phyloP scores from a whole-genome alignment of 345 rosid species.

The Hirschfeldia incana region DNA sequence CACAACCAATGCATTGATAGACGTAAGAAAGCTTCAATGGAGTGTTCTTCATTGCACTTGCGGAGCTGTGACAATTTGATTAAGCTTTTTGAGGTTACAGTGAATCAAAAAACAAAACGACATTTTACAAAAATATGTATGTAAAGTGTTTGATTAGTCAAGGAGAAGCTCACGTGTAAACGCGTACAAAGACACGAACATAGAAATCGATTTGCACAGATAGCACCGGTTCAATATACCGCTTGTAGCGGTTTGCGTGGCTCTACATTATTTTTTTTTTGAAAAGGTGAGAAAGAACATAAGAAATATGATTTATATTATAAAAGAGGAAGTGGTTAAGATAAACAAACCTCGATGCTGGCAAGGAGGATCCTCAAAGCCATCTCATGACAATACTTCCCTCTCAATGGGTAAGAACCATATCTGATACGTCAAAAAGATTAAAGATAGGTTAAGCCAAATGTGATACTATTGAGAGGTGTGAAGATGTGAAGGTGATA shows the following conservation, averaged over 20 bases:
- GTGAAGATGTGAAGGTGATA: background rate
- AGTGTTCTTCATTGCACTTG: slow-evolving; percentile 95
- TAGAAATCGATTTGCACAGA: slow-evolving; percentile 95
- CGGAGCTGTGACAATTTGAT: slow-evolving; percentile 66
- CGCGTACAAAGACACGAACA: slow-evolving; percentile 88
- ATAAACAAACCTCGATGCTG: slow-evolving; percentile 73
- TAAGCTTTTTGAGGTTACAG: slow-evolving; percentile 20
- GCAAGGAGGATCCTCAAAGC: slow-evolving; percentile 98
- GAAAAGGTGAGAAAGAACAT: slow-evolving; percentile 2
- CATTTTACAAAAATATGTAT: background rate
- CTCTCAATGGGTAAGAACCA: slow-evolving; percentile 90
- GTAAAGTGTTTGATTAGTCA: slow-evolving; percentile 8
- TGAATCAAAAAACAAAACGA: slow-evolving; percentile 16
- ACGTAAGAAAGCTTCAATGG: slow-evolving; percentile 96
- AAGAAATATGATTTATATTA: background rate
- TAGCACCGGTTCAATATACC: slow-evolving; percentile 89
- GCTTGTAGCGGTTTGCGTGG: slow-evolving; percentile 97
- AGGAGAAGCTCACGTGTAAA: slow-evolving; percentile 71
- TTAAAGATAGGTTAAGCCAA: slow-evolving; percentile 19
- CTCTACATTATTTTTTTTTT: slow-evolving; percentile 52
- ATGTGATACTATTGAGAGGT: slow-evolving; percentile 5
- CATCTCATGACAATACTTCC: slow-evolving; percentile 98
- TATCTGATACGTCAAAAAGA: slow-evolving; percentile 53
- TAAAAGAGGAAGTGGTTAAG: background rate
- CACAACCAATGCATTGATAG: slow-evolving; percentile 94